These are phyloP conservation scores for Yamadazyma siamensis DNA, from an alignment of 1,139 yeast species.

Conservation along the genomic window DNA sequence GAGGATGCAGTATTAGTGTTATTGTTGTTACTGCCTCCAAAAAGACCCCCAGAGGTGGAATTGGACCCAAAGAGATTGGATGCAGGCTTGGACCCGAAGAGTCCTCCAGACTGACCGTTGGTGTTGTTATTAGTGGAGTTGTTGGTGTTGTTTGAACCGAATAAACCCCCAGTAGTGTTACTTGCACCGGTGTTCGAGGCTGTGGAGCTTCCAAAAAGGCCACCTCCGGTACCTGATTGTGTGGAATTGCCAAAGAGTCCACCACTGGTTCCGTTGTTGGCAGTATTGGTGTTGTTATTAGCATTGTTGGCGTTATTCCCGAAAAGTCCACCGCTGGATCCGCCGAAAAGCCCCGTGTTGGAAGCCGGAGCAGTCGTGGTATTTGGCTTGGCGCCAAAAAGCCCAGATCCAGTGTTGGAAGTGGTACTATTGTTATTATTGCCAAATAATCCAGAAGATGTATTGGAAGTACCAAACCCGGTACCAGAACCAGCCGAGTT, in stretches of 20 bases:
- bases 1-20: constrained; percentile 2
- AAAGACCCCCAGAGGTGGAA: constrained; percentile 4
- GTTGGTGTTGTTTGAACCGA: neutral
- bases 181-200: neutral
- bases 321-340: constrained; percentile 9
- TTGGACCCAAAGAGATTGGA: constrained; percentile 6
- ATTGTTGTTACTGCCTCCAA: constrained; percentile 6
- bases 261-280: constrained; percentile 15
- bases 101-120: constrained; percentile 12
- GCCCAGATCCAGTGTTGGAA: constrained; percentile 2
- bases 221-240: constrained; percentile 9
- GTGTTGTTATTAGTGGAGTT: constrained; percentile 4
- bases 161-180: constrained; percentile 1
- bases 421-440: constrained; percentile 2
- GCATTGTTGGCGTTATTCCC: constrained; percentile 11
- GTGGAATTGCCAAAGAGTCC: constrained; percentile 28
- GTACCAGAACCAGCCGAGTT: constrained; percentile 2
- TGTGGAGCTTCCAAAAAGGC: neutral
- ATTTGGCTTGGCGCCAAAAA: constrained; percentile 10
- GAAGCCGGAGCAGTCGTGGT: constrained; percentile 2
- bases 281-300: constrained; percentile 4
- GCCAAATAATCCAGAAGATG: constrained; percentile 15
- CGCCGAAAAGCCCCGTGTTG: too few species aligned
- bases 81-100: constrained; percentile 5
- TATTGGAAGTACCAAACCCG: constrained; percentile 3